These are phyloP conservation scores for Phialophora expanda DNA, from an alignment of 2,329 filamentous ascomycete species.

Conservation along the genomic window DNA sequence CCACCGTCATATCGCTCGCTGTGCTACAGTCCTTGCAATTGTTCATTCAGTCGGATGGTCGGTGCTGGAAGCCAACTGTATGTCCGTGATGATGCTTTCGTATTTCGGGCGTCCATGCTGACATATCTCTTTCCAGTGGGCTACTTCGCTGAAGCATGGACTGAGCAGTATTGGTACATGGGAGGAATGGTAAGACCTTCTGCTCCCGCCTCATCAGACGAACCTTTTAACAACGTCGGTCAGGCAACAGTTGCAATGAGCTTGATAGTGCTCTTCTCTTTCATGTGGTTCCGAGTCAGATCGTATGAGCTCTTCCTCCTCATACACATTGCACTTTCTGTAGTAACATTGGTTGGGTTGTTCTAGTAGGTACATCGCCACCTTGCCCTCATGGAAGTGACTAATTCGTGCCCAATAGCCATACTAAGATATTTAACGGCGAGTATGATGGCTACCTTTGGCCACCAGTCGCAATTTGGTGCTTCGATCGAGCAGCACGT, in stretches of 20 bases:
- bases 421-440: constrained; percentile 54
- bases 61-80: constrained; percentile 37
- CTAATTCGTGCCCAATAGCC: constrained; percentile 43
- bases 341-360: constrained; percentile 52
- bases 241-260: constrained; percentile 45
- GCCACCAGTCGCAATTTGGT: constrained; percentile 57
- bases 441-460: constrained; percentile 60
- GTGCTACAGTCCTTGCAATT: constrained; percentile 66
- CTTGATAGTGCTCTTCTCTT: constrained; percentile 51
- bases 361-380: constrained; percentile 51
- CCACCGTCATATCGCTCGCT: constrained; percentile 69
- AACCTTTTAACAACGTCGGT: not conserved
- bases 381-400: not conserved
- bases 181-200: constrained; percentile 43
- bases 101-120: constrained; percentile 1
- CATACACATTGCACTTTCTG: constrained; percentile 48
- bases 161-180: constrained; percentile 49
- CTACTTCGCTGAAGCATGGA: constrained; percentile 34
- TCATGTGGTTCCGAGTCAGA: constrained; percentile 52
- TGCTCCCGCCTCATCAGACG: not conserved
- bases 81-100: not conserved
- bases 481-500: constrained; percentile 54
- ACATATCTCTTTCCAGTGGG: constrained; percentile 14
- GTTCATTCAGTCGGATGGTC: constrained; percentile 68
- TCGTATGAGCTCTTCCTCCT: constrained; percentile 53